phyloP scores from a whole-genome alignment of 2,329 filamentous ascomycete species.

The Botryotinia convoluta region DNA sequence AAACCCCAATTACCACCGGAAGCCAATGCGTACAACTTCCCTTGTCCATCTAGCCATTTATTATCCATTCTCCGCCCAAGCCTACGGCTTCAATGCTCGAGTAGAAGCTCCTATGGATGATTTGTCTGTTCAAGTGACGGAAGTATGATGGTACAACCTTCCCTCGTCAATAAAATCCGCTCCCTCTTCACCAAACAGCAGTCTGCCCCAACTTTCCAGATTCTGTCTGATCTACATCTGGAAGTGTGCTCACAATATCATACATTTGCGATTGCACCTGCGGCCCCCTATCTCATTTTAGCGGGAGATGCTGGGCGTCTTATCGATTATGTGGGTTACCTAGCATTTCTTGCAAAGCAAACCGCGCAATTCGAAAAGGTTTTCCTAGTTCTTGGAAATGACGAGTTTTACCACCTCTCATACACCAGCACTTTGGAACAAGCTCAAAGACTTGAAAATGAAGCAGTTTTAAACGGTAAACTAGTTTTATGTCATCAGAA shows the following conservation, averaged over 20 bases:
- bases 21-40: neutral
- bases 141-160: neutral
- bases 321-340: constrained; percentile 41
- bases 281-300: constrained; percentile 46
- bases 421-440: constrained; percentile 33
- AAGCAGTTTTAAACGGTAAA: constrained; percentile 23
- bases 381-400: constrained; percentile 48
- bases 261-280: constrained; percentile 41
- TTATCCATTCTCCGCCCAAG: neutral
- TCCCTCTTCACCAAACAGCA: neutral
- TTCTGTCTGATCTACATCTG: constrained; percentile 46
- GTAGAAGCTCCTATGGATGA: neutral
- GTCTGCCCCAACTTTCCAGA: constrained; percentile 16
- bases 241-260: constrained; percentile 45
- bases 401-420: constrained; percentile 45
- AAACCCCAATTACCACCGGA: neutral
- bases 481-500: constrained; percentile 44
- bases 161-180: neutral
- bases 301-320: constrained; percentile 49
- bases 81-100: neutral
- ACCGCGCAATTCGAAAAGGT: constrained; percentile 43
- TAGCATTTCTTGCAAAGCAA: constrained; percentile 44
- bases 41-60: neutral
- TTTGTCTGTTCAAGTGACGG: no score
- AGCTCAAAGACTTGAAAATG: constrained; percentile 20